These are phyloP conservation scores for Chaetoscypha palmicola DNA, from an alignment of 2,329 filamentous ascomycete genomes.

Conservation along the genomic window DNA sequence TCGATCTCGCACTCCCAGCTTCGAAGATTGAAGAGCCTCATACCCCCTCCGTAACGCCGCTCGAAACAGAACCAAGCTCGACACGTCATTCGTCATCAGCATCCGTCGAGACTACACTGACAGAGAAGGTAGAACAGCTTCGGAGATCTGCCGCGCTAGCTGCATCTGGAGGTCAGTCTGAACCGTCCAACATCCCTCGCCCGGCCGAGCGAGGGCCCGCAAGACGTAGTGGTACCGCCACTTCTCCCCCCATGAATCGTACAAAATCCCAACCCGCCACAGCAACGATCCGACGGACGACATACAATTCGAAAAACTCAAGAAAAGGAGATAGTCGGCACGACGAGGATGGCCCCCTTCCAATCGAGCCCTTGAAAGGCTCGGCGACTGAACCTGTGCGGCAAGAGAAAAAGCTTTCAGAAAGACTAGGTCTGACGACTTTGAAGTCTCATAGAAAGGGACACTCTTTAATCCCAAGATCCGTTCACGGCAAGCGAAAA, in stretches of 20 bases:
- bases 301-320: constrained; percentile 17
- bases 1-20: constrained; percentile 48
- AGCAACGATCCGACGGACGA: constrained; percentile 25
- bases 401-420: constrained; percentile 65
- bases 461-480: constrained; percentile 81
- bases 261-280: constrained; percentile 31
- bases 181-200: constrained; percentile 29
- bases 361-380: constrained; percentile 21
- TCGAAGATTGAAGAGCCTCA: constrained; percentile 8
- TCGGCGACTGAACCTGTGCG: constrained; percentile 26
- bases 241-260: constrained; percentile 28
- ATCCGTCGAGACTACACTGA: constrained; percentile 21
- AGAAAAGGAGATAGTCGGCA: constrained; percentile 20
- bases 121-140: constrained; percentile 28
- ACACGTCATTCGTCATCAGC: constrained; percentile 5
- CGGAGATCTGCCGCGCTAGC: constrained; percentile 17
- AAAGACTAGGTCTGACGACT: constrained; percentile 59
- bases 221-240: constrained; percentile 20
- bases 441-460: constrained; percentile 54
- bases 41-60: constrained; percentile 7
- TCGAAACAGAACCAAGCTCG: not conserved
- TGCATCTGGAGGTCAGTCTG: constrained; percentile 15
- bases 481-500: constrained; percentile 63
- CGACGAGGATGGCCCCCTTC: constrained; percentile 11
- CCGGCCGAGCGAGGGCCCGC: constrained; percentile 24